Conservation (phyloP, 805 yeast genomes). For the Saturnispora kantuleensis region DNA sequence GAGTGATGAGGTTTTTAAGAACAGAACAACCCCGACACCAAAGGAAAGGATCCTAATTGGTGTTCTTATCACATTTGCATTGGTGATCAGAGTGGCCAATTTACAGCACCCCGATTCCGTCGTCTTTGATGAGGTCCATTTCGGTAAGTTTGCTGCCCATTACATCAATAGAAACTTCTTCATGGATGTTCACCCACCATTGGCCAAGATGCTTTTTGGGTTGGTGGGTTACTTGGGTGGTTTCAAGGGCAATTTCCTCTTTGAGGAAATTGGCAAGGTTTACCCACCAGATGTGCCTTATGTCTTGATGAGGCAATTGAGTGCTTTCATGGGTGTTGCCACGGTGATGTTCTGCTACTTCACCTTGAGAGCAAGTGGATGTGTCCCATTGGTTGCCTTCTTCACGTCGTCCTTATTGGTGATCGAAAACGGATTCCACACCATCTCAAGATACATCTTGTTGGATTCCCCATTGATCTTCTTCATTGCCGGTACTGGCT, state of each 20-base stretch:
- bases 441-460: constrained; percentile 66
- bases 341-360: constrained; percentile 57
- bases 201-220: constrained; percentile 73
- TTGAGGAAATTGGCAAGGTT: constrained; percentile 53
- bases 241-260: constrained; percentile 60
- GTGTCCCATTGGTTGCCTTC: constrained; percentile 52
- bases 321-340: constrained; percentile 59
- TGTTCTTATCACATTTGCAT: constrained; percentile 36
- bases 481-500: constrained; percentile 64
- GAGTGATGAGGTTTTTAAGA: constrained; percentile 28
- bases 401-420: constrained; percentile 46
- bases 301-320: constrained; percentile 56
- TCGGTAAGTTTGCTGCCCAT: constrained; percentile 89
- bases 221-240: constrained; percentile 61
- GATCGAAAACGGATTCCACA: constrained; percentile 58
- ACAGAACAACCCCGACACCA: constrained; percentile 31
- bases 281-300: constrained; percentile 57
- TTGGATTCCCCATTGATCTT: constrained; percentile 69
- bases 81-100: constrained; percentile 48
- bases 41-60: constrained; percentile 34
- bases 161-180: constrained; percentile 65
- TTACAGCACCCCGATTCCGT: constrained; percentile 70
- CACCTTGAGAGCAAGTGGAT: constrained; percentile 65
- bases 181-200: constrained; percentile 86
- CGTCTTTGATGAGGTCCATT: constrained; percentile 93